Base-by-base conservation (phyloP, 1,139 yeast species). In the Blastobotrys buckinghamii region DNA sequence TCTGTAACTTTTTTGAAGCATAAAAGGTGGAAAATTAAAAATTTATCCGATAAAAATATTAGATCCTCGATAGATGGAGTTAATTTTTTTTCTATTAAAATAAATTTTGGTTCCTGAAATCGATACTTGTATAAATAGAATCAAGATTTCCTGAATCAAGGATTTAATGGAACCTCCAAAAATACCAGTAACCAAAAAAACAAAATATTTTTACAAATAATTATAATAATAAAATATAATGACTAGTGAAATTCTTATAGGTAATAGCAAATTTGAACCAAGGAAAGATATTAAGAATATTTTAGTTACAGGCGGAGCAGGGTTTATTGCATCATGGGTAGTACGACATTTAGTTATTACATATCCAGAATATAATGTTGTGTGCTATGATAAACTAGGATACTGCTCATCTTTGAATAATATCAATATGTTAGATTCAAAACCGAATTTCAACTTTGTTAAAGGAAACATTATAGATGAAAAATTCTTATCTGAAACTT, bases 231-330 rank as follows among this genome's bases (percentile, higher is more conserved):
- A 24, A 17, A 5, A 17, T 6, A 36, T 8, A 20, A 29, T 29
- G 32, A 9, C 12, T 13, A 29, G 12, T 29, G 32, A 29, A 13
- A 29, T 36, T 8, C 29, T 45, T 9, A 51, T 45, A 10, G 56
- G 55, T 7, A 52, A 52, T 6, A 49, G 59, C 12, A 50, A 49
- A 42, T 59, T 56, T 44, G 50, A 48, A 44, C 52, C 57, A 2
- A 52, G 57, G 32, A 53, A 56, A 13, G 50, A 51, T 10, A 57
- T 61, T 35, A 55, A 55, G 17, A 56, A 53, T 36, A 65, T 77
- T 17, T 62, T 78, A 22, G 74, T 79, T 1, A 73, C 82, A 2
- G 83, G 84, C 1, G 83, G 82, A 1, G 79, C 80, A 6, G 84
- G 84, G 1, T 79, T 79, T 56, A 75, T 79, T 19, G 82, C 82